A percentile compares a stretch with the other conserved stretches of the same genome.
Evolutionary conservation across 2,329 filamentous ascomycete genomes (phyloP).

Genomic region (Trichocomaceae sp.): DNA sequence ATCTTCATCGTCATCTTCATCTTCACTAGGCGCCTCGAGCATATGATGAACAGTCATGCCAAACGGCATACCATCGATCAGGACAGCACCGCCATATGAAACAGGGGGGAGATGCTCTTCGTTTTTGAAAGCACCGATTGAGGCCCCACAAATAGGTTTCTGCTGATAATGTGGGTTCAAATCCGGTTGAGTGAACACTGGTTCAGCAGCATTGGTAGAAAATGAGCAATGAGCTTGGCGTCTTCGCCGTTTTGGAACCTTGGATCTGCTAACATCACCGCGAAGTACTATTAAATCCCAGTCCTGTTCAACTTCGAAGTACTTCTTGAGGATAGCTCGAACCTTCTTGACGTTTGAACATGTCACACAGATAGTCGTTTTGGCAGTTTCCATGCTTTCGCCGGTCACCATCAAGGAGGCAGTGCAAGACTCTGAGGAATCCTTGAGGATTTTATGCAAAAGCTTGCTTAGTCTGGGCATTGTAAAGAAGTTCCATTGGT

Average conservation of each 20-base stretch:
- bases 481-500: slow-evolving; percentile 54
- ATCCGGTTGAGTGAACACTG: slow-evolving; percentile 25
- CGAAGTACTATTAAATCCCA: slow-evolving; percentile 57
- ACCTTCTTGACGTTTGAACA: slow-evolving; percentile 55
- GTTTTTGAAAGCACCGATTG: slow-evolving; percentile 83
- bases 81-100: slow-evolving; percentile 79
- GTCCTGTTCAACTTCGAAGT: slow-evolving; percentile 51
- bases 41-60: slow-evolving; percentile 98
- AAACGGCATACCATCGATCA: slow-evolving; percentile 76
- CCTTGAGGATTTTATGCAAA: slow-evolving; percentile 52
- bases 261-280: slow-evolving; percentile 52
- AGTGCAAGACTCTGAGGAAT: slow-evolving; percentile 55
- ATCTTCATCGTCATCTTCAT: slow-evolving; percentile 39
- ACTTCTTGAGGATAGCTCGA: slow-evolving; percentile 50
- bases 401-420: slow-evolving; percentile 57
- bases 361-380: slow-evolving; percentile 57
- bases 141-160: slow-evolving; percentile 75
- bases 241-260: slow-evolving; percentile 41
- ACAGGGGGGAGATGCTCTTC: slow-evolving; percentile 83
- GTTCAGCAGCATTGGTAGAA: slow-evolving; percentile 21
- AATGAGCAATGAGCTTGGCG: slow-evolving; percentile 31
- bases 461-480: slow-evolving; percentile 54
- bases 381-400: slow-evolving; percentile 49
- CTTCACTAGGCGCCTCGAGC: slow-evolving; percentile 62
- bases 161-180: slow-evolving; percentile 71